These are phyloP conservation scores for Maudiozyma barnettii DNA, from an alignment of 805 yeast genomes.

Conservation along the genomic window DNA sequence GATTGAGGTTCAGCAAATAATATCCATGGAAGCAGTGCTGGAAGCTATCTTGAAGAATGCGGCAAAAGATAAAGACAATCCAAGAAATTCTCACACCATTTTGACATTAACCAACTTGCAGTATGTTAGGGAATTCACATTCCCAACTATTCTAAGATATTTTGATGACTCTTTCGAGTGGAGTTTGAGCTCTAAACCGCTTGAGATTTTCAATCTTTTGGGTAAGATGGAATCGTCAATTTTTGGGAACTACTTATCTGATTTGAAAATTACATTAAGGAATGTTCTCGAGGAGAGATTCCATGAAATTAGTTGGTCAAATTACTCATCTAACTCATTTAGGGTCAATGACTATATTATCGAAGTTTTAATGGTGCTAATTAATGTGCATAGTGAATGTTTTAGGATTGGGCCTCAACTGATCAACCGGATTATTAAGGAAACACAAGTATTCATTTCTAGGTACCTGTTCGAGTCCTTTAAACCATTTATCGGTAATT, in stretches of 20 bases:
- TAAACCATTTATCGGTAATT: constrained; percentile 36
- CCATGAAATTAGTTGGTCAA: constrained; percentile 36
- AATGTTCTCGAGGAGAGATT: constrained; percentile 34
- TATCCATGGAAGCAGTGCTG: constrained; percentile 38
- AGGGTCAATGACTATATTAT: constrained; percentile 40
- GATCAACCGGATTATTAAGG: constrained; percentile 37
- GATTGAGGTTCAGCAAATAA: constrained; percentile 33
- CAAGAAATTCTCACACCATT: constrained; percentile 38
- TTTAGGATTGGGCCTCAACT: constrained; percentile 39
- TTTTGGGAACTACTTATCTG: constrained; percentile 43
- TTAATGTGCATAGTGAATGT: constrained; percentile 44
- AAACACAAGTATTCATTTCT: constrained; percentile 33
- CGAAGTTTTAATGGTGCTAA: constrained; percentile 39
- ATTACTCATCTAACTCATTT: constrained; percentile 26
- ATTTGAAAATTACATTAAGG: constrained; percentile 36
- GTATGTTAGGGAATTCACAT: constrained; percentile 35
- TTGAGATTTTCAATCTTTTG: constrained; percentile 38
- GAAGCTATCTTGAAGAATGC: constrained; percentile 35
- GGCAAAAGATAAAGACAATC: constrained; percentile 32
- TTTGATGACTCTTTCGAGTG: constrained; percentile 45
- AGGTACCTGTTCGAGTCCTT: constrained; percentile 30
- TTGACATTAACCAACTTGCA: constrained; percentile 47
- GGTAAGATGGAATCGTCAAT: constrained; percentile 43
- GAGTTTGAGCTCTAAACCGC: constrained; percentile 33
- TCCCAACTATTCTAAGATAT: constrained; percentile 40